Conservation (phyloP, 441 rosid species). For the Capsella rubella region DNA sequence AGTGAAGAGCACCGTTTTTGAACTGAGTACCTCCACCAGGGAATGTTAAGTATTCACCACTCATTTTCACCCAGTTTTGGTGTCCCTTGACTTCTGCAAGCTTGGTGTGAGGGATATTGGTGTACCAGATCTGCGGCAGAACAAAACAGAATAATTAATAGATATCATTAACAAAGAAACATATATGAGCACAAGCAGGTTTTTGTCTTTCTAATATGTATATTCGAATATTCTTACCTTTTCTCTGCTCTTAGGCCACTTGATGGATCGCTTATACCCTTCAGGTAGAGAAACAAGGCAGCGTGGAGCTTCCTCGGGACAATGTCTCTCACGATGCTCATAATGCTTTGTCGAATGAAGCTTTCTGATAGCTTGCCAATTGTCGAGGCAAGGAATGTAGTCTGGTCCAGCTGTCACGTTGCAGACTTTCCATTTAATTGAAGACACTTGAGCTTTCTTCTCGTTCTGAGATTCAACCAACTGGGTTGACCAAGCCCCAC, state of each 20-base stretch:
- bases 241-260: constrained; percentile 80
- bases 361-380: constrained; percentile 63
- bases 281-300: constrained; percentile 78
- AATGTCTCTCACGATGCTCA: constrained; percentile 78
- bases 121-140: constrained; percentile 60
- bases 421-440: constrained; percentile 58
- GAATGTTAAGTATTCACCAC: constrained; percentile 70
- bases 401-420: constrained; percentile 67
- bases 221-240: constrained; percentile 45
- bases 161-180: constrained; percentile 3
- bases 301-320: constrained; percentile 65
- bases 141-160: constrained; percentile 6
- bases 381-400: constrained; percentile 80
- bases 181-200: constrained; percentile 6
- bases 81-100: constrained; percentile 74
- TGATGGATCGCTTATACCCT: constrained; percentile 68
- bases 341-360: constrained; percentile 58
- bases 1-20: constrained; percentile 71
- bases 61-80: constrained; percentile 79
- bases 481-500: constrained; percentile 60
- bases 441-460: constrained; percentile 53
- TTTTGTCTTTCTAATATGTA: background rate
- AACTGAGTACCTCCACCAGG: constrained; percentile 88
- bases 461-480: constrained; percentile 61
- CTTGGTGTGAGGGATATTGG: constrained; percentile 78